Evolutionary conservation across 352 stramenopile genomes (phyloP).

Genomic region (Hyaloperonospora arabidopsidis): DNA sequence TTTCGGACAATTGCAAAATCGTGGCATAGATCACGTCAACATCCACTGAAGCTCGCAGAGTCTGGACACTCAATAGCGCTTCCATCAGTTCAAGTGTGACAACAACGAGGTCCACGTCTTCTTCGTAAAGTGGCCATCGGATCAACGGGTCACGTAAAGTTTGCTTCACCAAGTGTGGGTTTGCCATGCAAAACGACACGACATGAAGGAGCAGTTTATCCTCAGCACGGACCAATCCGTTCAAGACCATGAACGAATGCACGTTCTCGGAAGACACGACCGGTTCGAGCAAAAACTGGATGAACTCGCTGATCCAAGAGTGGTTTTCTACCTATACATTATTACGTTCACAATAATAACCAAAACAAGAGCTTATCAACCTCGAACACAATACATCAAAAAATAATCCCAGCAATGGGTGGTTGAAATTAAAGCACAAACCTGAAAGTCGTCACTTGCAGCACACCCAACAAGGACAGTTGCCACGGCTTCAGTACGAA

Average conservation of each 20-base stretch:
- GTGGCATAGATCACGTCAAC: conserved; percentile 40
- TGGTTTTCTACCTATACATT: conserved; percentile 29
- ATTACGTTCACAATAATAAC: not conserved
- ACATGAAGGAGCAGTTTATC: conserved; percentile 32
- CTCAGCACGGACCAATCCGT: conserved; percentile 26
- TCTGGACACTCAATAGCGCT: conserved; percentile 26
- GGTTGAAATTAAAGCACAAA: conserved; percentile 10
- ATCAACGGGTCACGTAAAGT: conserved; percentile 40
- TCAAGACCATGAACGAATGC: conserved; percentile 43
- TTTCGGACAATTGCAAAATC: conserved; percentile 39
- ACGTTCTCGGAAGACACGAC: conserved; percentile 42
- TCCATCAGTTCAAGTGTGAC: conserved; percentile 43
- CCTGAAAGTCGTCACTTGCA: conserved; percentile 33
- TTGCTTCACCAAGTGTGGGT: conserved; percentile 32
- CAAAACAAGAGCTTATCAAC: conserved; percentile 5
- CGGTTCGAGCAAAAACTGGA: conserved; percentile 35
- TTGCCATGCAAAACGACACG: conserved; percentile 30
- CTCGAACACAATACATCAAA: not conserved
- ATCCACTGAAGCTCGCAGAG: conserved; percentile 32
- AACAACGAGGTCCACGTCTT: conserved; percentile 51
- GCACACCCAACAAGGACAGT: conserved; percentile 39
- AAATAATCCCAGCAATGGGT: not conserved
- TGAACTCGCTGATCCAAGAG: conserved; percentile 39
- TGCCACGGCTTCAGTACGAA: conserved; percentile 41
- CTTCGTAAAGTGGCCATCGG: conserved; percentile 57